Evolutionary conservation across 1,284 basidiomycete species (phyloP), one percentile per base, ranked within the genome.

Genomic region (Melampsora larici-populina): DNA sequence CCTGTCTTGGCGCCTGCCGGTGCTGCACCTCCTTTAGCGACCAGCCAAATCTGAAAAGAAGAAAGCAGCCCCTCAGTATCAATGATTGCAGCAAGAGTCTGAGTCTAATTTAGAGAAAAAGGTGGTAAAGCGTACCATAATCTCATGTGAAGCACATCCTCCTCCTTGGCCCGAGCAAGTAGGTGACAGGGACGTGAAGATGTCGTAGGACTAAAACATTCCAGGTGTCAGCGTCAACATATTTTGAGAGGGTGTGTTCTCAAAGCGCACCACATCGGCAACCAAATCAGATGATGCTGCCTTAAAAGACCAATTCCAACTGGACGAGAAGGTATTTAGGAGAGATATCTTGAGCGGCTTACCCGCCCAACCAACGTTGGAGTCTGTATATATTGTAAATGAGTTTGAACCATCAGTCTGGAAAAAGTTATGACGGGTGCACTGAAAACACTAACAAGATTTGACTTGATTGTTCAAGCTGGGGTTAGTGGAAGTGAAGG

Each of bases 121-220:
- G 13, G 26, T 3, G 2, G 26, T 24, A 13, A n/a, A n/a, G 26
- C 26, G 26, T 58, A 58, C 55, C 55, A 58, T 58, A 13, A 58
- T 58, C 55, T 58, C 55, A 58, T 58, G 55, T 17, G 55, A 58
- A 58, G 55, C 55, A 29, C 55, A 58, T 58, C 55, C 55, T 58
- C 55, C 55, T 58, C 55, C 55, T 58, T 58, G 55, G n/a, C 55
- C 55, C 9, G 55, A 58, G 55, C 55, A 58, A 21, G n/a, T 58
- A 58, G 21, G 11, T 2, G 55, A 58, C 26, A 24, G n/a, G 55
- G 55, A 58, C 8, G 55, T 58, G 26, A 58, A 58, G 55, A 58
- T 58, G 55, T 58, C 55, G 55, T 58, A 58, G 26, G 55, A 58
- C 55, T 58, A 58, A n/a, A 11, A 58, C 24, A 24, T 24, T 58